Evolutionary conservation across 2,329 filamentous ascomycete species (phyloP), one percentile per base, ranked within the genome.

Genomic region (Nemania abortiva): DNA sequence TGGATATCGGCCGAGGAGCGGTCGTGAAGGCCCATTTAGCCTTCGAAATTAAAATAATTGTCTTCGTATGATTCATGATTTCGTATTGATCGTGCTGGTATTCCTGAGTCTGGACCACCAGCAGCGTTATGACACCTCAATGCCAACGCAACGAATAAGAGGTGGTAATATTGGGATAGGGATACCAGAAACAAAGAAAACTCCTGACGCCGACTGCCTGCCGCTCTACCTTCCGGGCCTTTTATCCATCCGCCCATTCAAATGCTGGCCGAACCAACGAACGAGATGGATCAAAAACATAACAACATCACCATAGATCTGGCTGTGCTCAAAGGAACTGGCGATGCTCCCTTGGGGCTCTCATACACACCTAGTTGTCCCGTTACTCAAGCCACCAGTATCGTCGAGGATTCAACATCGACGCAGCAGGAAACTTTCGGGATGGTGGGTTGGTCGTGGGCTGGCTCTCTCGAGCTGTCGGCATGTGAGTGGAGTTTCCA

Each of bases 61-160:
- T 62, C 10, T 50, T 62, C 64, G 60, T 58, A 31, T 59, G 63
- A 63, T 49, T 70, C 65, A 15, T 70, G 20, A 68, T 55, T 50
- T 58, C 50, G 52, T 62, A 18, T 56, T 54, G 18, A 50, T 68
- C 42, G 42, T 47, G 42, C 22, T 29, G 20, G 20, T 53, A 37
- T 59, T 54, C 24, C 6, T 20, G 27, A 31, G 22, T 13, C 15
- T 65, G 13, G 29, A 22, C 15, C 54, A 9, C n/a, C 39, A 61
- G 42, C 55, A 47, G 34, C 27, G 49, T 2, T 6, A 20, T 20
- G 15, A 5, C 59, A 37, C 37, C 10, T 29, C 13, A 1, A 29
- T 31, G 54, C 31, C 29, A 57, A 42, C 20, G 45, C 22, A 27
- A 56, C 34, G 45, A 47, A 55, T 22, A 1, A 11, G 50, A 52